These are phyloP conservation scores for Physcomitrellopsis africana DNA, from an alignment of 225 moss, liverwort and hornwort genomes.

Conservation along the genomic window DNA sequence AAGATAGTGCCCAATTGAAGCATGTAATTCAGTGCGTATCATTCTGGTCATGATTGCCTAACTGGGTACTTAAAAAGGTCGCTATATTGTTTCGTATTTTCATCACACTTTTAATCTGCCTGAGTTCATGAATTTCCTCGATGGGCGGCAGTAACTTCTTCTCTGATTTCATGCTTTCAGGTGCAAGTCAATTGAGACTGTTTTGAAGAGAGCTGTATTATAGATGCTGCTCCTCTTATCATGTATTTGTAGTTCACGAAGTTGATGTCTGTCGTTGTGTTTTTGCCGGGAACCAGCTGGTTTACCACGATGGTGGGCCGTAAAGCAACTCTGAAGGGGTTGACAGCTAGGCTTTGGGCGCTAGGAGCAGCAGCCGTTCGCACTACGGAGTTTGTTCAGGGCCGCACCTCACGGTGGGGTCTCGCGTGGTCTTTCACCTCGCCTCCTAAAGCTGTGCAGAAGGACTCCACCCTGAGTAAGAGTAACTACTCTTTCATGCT, in stretches of 20 bases:
- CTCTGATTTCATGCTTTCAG: neutral
- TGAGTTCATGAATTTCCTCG: neutral
- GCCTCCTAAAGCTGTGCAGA: slow-evolving; percentile 37
- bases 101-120: neutral
- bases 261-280: slow-evolving; percentile 17
- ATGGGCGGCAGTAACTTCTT: slow-evolving; percentile 7
- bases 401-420: slow-evolving; percentile 93
- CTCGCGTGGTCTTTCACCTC: slow-evolving; percentile 95
- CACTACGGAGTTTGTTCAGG: slow-evolving; percentile 97
- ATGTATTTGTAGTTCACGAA: neutral
- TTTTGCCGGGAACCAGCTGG: slow-evolving; percentile 62
- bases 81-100: slow-evolving; percentile 15
- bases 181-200: neutral
- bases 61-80: neutral
- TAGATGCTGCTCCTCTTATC: neutral
- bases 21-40: slow-evolving; percentile 83
- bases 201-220: neutral
- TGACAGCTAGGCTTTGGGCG: slow-evolving; percentile 70
- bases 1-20: slow-evolving; percentile 74
- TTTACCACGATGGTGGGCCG: slow-evolving; percentile 98
- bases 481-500: slow-evolving; percentile 86
- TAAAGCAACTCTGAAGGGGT: slow-evolving; percentile 81
- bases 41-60: slow-evolving; percentile 3
- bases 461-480: slow-evolving; percentile 40
- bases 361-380: slow-evolving; percentile 79